phyloP scores from a whole-genome alignment of 1,284 basidiomycete genomes.

The Somion occarium region DNA sequence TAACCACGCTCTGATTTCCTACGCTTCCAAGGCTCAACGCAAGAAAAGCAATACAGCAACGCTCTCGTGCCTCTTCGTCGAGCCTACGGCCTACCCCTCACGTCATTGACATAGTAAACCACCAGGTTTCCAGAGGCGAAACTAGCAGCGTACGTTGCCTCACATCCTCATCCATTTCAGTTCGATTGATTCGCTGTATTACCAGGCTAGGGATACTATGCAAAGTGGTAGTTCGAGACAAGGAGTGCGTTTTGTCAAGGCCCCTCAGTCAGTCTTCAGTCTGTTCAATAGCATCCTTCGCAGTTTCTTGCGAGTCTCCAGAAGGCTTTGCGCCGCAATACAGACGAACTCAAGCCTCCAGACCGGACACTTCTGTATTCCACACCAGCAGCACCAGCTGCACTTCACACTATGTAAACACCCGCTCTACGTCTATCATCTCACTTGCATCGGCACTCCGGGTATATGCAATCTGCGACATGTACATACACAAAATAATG shows the following conservation, averaged over 20 bases:
- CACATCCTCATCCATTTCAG: neutral
- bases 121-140: neutral
- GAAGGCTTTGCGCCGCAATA: neutral
- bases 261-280: neutral
- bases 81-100: neutral
- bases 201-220: neutral
- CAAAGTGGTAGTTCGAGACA: neutral
- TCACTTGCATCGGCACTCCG: neutral
- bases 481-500: neutral
- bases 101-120: neutral
- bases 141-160: neutral
- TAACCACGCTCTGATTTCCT: neutral
- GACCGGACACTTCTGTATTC: no score
- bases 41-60: slow-evolving; percentile 1
- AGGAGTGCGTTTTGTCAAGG: neutral
- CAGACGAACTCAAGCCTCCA: neutral
- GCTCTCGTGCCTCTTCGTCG: neutral
- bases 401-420: no score
- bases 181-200: no score
- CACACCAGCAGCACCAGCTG: no score
- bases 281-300: neutral
- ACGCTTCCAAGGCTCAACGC: neutral
- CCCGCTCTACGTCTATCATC: neutral
- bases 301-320: neutral
- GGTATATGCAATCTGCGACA: neutral